Base-by-base conservation (phyloP, 495 filamentous ascomycete genomes). In the Xylaria telfairii region DNA sequence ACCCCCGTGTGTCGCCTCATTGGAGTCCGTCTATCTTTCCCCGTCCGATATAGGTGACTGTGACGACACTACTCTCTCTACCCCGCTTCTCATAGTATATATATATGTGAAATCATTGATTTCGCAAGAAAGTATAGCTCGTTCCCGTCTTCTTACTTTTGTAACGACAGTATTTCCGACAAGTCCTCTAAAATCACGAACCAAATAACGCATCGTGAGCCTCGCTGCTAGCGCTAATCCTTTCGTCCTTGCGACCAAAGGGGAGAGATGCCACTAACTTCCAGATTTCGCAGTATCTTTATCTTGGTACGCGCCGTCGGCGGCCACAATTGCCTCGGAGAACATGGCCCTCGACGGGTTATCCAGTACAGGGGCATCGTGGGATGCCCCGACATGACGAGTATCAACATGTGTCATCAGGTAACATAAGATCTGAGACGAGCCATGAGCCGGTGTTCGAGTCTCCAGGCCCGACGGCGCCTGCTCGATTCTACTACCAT, bases 391-490 rank as follows among this genome's bases (percentile, higher is more conserved):
- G 64, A 71, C 65, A 73, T 73, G 67, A 77, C 68, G 74, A 78
- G 69, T 75, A 67, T 71, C 66, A 72, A 71, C 76, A 75, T 72
- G 76, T 78, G 76, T 78, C 76, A 75, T 71, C 71, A 78, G 76
- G 76, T 78, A 78, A 78, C 71, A 72, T 54, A 34, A 70, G 67
- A 78, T 76, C 76, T 76, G 76, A 62, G 74, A 74, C 74, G 76
- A 77, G 75, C 71, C 75, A 78, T 78, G 76, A 78, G 76, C 76
- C 76, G 76, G 76, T 78, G 76, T 78, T 77, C 76, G 71, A 68
- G 76, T 73, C 62, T 77, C 73, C 63, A 74, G 68, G 71, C 64
- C 73, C 57, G 46, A 64, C 70, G 41, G 41, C 49, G 68, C 53
- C 69, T 34, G 34, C 46, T 66, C 65, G 34, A 42, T 71, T 70